Evolutionary conservation across 2,329 filamentous ascomycete genomes (phyloP).

Genomic region (Graphiopsis chlorocephala): DNA sequence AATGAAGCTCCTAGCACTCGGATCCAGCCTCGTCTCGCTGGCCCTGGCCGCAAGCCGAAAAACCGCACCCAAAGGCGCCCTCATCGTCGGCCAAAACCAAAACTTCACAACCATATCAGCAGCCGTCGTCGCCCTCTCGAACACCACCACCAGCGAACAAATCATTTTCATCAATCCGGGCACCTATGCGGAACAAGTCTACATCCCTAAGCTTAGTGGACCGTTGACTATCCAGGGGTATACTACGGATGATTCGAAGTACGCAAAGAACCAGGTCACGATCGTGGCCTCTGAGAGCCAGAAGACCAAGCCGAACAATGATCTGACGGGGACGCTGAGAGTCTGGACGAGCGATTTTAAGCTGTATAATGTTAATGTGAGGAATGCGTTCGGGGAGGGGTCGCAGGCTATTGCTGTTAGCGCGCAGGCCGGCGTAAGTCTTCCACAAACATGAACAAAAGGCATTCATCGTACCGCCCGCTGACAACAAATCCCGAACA

Average conservation of each 20-base stretch:
- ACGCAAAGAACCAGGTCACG: constrained; percentile 58
- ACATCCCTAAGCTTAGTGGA: constrained; percentile 48
- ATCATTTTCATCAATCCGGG: constrained; percentile 63
- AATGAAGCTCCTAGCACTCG: constrained; percentile 18
- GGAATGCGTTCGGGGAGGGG: constrained; percentile 49
- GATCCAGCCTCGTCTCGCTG: constrained; percentile 19
- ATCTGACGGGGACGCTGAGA: constrained; percentile 52
- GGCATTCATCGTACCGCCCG: background rate
- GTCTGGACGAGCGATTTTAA: constrained; percentile 51
- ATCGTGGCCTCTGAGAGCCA: constrained; percentile 50
- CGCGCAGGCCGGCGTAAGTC: constrained; percentile 43
- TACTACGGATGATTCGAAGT: constrained; percentile 52
- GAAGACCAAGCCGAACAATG: constrained; percentile 50
- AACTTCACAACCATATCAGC: constrained; percentile 53
- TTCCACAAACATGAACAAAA: background rate
- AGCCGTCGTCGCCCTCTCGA: constrained; percentile 59
- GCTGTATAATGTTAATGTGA: constrained; percentile 62
- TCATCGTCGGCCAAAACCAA: constrained; percentile 45
- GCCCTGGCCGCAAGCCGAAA: constrained; percentile 38
- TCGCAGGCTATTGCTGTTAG: constrained; percentile 55
- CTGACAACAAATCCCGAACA: constrained; percentile 5
- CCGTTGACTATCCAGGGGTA: constrained; percentile 58
- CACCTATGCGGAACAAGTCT: constrained; percentile 61
- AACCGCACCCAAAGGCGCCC: constrained; percentile 49
- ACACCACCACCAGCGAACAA: constrained; percentile 48